phyloP scores from a whole-genome alignment of 2,329 filamentous ascomycete species.

The Apiospora rasikravindrae region DNA sequence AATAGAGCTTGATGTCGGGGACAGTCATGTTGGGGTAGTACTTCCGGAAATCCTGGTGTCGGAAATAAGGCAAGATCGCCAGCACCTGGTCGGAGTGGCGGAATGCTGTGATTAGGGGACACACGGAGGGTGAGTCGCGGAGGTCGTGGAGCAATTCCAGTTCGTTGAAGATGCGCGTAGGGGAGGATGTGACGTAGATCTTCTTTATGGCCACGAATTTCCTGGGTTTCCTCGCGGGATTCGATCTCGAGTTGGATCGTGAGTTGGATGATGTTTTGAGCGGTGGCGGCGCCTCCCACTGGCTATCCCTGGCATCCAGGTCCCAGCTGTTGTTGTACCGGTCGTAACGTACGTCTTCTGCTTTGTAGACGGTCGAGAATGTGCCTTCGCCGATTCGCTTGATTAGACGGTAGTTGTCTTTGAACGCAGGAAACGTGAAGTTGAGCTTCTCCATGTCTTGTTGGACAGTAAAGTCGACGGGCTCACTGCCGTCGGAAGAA shows the following conservation, averaged over 20 bases:
- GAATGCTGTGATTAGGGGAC: conserved; percentile 96
- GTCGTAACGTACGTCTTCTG: conserved; percentile 88
- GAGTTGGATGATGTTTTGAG: conserved; percentile 56
- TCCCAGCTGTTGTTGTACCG: conserved; percentile 89
- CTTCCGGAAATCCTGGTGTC: conserved; percentile 90
- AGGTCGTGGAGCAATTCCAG: conserved; percentile 91
- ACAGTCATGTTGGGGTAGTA: conserved; percentile 93
- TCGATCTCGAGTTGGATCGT: conserved; percentile 42
- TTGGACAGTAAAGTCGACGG: conserved; percentile 70
- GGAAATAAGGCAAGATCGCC: conserved; percentile 93
- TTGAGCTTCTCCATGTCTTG: conserved; percentile 90
- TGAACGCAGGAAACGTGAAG: conserved; percentile 82
- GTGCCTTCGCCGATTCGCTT: conserved; percentile 98
- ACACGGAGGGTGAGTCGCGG: conserved; percentile 81
- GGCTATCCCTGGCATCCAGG: conserved; percentile 65
- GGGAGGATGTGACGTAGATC: conserved; percentile 98
- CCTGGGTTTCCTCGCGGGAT: conserved; percentile 47
- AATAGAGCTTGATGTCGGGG: conserved; percentile 86
- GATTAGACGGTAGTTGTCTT: conserved; percentile 83
- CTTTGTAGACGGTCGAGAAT: conserved; percentile 99
- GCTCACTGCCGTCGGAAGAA: conserved; percentile 63
- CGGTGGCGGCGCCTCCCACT: conserved; percentile 74
- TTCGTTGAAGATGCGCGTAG: conserved; percentile 92
- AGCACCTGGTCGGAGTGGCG: conserved; percentile 93
- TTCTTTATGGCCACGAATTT: conserved; percentile 98